Percentiles rank a stretch among this genome's conserved stretches.
Evolutionary conservation across 768 basidiomycete species (phyloP).

Genomic region (Trametes sanguinea): DNA sequence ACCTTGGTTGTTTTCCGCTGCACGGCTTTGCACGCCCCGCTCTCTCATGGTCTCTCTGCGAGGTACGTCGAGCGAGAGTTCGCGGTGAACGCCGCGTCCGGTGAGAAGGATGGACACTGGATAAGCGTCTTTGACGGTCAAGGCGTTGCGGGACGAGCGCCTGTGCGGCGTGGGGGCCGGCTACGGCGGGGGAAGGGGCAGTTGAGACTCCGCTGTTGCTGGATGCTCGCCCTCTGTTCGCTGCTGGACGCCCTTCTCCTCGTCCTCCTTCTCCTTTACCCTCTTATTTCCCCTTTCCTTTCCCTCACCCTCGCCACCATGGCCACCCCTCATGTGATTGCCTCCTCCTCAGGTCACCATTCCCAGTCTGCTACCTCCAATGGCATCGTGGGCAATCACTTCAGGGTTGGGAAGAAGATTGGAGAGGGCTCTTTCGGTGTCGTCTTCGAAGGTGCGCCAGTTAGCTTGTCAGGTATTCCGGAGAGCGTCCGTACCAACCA

Average conservation of each 20-base stretch:
- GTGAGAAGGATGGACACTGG: neutral
- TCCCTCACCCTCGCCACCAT: constrained; percentile 39
- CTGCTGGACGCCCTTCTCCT: constrained; percentile 13
- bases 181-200: constrained; percentile 11
- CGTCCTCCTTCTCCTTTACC: constrained; percentile 13
- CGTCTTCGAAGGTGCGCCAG: constrained; percentile 82
- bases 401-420: constrained; percentile 96
- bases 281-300: constrained; percentile 21
- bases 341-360: constrained; percentile 72
- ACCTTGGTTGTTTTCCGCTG: neutral
- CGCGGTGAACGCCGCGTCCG: neutral
- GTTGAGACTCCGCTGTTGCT: constrained; percentile 26
- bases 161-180: constrained; percentile 4
- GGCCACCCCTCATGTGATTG: constrained; percentile 84
- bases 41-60: constrained; percentile 3
- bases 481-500: neutral
- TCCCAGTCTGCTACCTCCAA: constrained; percentile 59
- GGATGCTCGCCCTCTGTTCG: constrained; percentile 9
- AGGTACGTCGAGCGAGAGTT: constrained; percentile 2
- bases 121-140: neutral
- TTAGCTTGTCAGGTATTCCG: neutral
- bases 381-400: constrained; percentile 79
- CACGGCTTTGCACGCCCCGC: neutral
- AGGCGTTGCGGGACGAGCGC: constrained; percentile 7
- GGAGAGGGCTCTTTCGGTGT: constrained; percentile 99